phyloP scores from a whole-genome alignment of 805 yeast genomes.

The Saccharomycopsis capsularis region DNA sequence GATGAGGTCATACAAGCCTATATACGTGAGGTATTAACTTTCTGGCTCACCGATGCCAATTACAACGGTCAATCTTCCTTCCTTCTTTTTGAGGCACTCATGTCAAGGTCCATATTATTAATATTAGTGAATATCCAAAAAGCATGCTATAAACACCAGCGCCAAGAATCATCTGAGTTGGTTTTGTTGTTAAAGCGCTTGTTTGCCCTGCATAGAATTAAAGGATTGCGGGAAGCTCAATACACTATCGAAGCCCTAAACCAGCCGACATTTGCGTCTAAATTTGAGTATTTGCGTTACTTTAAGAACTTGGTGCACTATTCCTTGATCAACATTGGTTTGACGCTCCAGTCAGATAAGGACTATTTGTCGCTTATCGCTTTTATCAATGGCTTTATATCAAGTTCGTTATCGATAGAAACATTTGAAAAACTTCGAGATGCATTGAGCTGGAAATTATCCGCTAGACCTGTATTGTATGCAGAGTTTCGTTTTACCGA shows the following conservation, averaged over 20 bases:
- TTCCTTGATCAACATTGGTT: constrained; percentile 12
- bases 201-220: not conserved
- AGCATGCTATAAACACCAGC: constrained; percentile 45
- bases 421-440: not conserved
- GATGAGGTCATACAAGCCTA: constrained; percentile 8
- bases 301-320: constrained; percentile 12
- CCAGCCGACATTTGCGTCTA: not conserved
- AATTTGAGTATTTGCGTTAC: not conserved
- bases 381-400: constrained; percentile 14
- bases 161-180: constrained; percentile 77
- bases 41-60: constrained; percentile 10
- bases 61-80: not conserved
- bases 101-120: constrained; percentile 4
- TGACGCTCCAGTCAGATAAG: constrained; percentile 4
- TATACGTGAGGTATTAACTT: constrained; percentile 1
- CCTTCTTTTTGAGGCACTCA: constrained; percentile 6
- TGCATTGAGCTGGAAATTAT: not conserved
- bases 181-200: constrained; percentile 50
- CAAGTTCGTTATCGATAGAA: not conserved
- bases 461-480: not conserved
- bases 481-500: constrained; percentile 1
- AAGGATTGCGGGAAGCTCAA: constrained; percentile 4
- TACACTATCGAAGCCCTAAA: constrained; percentile 2
- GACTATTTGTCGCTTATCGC: constrained; percentile 6
- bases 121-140: constrained; percentile 6